phyloP scores from a whole-genome alignment of 2,329 filamentous ascomycete genomes.

The Cercospora sesami region DNA sequence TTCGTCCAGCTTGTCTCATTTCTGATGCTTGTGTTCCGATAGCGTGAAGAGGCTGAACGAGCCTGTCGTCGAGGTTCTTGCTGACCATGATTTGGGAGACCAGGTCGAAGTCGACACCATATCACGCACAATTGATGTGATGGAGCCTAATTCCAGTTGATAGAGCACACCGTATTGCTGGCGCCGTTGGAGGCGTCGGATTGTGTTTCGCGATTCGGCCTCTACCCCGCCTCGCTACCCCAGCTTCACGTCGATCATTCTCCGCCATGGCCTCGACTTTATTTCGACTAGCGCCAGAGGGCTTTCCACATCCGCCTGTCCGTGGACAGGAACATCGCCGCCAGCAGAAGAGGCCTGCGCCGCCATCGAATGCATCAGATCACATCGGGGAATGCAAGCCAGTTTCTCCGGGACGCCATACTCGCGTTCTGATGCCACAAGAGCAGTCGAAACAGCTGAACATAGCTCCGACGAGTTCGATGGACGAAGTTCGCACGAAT shows the following conservation, averaged over 20 bases:
- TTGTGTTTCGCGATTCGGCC: background rate
- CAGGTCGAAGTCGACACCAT: background rate
- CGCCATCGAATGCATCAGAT: background rate
- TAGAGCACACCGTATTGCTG: background rate
- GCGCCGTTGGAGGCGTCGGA: background rate
- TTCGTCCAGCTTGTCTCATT: background rate
- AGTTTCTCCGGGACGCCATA: background rate
- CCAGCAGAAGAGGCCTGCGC: background rate
- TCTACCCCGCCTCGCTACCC: conserved; percentile 24
- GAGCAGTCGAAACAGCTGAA: background rate
- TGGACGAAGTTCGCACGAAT: background rate
- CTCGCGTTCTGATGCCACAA: background rate
- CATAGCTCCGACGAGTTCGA: background rate
- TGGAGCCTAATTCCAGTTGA: background rate
- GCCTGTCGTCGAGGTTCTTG: background rate
- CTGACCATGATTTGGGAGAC: background rate
- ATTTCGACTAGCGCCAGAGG: conserved; percentile 4
- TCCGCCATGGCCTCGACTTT: conserved; percentile 3
- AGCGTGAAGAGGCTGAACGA: background rate
- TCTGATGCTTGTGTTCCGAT: background rate
- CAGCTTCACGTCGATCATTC: conserved; percentile 6
- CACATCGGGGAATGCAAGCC: background rate
- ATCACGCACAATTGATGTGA: background rate
- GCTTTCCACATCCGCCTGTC: conserved; percentile 5
- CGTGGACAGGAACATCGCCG: background rate